Evolutionary conservation across 805 yeast species (phyloP).

Genomic region (Suhomyces xylopsoci): DNA sequence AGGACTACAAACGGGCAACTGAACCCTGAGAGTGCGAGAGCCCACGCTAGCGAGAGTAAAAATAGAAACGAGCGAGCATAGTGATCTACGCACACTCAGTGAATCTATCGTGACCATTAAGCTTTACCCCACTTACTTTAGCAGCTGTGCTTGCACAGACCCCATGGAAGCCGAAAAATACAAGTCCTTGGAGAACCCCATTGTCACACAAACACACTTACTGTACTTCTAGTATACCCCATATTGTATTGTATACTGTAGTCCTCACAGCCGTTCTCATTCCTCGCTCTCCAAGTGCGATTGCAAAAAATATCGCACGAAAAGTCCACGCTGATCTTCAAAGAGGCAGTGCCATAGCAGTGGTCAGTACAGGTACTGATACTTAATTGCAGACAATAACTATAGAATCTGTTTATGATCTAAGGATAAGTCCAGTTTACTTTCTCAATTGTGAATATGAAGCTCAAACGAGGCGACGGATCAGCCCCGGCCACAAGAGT

Average conservation of each 20-base stretch:
- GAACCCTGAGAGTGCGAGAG: not conserved
- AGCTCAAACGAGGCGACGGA: not conserved
- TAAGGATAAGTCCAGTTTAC: not conserved
- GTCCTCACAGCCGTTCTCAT: too few relatives aligned
- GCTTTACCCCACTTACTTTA: not conserved
- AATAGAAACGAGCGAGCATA: not conserved
- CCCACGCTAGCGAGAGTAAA: not conserved
- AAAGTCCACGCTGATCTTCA: not conserved
- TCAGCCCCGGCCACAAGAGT: not conserved
- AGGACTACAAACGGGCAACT: not conserved
- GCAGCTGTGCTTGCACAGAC: not conserved
- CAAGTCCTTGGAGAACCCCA: not conserved
- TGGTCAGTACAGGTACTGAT: not conserved
- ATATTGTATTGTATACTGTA: too few relatives aligned
- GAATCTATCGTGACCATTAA: not conserved
- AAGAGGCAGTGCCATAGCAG: not conserved
- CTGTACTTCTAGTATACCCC: too few relatives aligned
- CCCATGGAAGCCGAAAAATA: not conserved
- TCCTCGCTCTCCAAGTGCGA: not conserved
- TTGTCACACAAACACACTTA: not conserved
- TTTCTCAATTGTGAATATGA: not conserved
- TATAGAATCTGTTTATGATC: not conserved
- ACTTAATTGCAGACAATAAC: not conserved
- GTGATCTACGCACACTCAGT: not conserved
- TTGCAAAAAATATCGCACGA: not conserved